Percentiles rank a stretch among this genome's conserved stretches.
Conservation (phyloP, 345 rosid genomes). For the Moricandia moricandioides region DNA sequence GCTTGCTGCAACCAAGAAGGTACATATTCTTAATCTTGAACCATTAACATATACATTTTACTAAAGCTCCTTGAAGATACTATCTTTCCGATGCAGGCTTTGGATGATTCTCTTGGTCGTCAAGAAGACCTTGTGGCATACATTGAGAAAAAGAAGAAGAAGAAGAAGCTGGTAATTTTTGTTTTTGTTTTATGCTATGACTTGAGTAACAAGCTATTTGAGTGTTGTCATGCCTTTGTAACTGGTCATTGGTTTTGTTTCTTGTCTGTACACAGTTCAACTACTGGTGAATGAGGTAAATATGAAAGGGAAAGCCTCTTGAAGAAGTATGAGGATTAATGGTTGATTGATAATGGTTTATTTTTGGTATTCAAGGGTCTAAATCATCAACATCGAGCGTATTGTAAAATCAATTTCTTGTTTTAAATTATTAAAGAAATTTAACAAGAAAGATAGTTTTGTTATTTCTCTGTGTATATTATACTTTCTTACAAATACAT, state of each 20-base stretch:
- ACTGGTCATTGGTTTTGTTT: background rate
- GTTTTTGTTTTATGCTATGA: background rate
- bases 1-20: slow-evolving; percentile 79
- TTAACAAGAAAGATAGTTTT: slow-evolving; percentile 6
- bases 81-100: slow-evolving; percentile 46
- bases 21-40: slow-evolving; percentile 7
- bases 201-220: slow-evolving; percentile 18
- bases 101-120: slow-evolving; percentile 67
- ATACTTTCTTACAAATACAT: background rate
- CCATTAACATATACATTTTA: background rate
- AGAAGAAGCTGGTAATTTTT: slow-evolving; percentile 58
- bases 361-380: slow-evolving; percentile 16
- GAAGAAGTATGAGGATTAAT: slow-evolving; percentile 11
- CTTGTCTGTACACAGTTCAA: slow-evolving; percentile 24
- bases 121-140: slow-evolving; percentile 76
- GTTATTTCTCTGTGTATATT: slow-evolving; percentile 29
- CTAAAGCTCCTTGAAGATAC: background rate
- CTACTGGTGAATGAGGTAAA: slow-evolving; percentile 27
- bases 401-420: slow-evolving; percentile 28
- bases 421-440: slow-evolving; percentile 21
- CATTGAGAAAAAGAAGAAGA: slow-evolving; percentile 82
- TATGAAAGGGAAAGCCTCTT: slow-evolving; percentile 14
- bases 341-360: slow-evolving; percentile 18
- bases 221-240: background rate
- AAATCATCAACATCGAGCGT: slow-evolving; percentile 13